Conservation (phyloP, 371 early-diverging fungal species). For the Mortierella sp. region DNA sequence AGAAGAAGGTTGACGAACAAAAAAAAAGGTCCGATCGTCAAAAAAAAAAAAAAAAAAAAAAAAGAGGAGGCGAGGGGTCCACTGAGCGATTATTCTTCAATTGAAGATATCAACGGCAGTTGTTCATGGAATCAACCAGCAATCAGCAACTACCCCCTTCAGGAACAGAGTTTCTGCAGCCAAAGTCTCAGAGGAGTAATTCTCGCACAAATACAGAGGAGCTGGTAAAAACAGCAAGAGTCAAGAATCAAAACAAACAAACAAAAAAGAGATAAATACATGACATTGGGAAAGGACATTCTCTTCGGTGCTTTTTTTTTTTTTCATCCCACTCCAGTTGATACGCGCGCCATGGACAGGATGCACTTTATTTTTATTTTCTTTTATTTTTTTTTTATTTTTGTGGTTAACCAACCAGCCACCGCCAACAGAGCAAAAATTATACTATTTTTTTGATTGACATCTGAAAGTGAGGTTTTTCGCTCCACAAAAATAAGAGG, state of each 20-base stretch:
- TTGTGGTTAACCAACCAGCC: slow-evolving; percentile 12
- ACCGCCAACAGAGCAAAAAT: slow-evolving; percentile 13
- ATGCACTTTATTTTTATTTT: background rate
- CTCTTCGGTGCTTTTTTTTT: no score
- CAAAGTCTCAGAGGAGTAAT: no score
- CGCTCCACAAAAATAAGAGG: background rate
- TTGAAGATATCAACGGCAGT: no score
- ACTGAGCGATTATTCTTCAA: background rate
- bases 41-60: background rate
- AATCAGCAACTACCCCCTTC: no score
- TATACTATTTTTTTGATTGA: slow-evolving; percentile 13
- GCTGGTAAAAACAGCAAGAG: no score
- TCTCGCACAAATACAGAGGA: no score
- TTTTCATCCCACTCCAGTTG: no score
- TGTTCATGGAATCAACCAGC: background rate
- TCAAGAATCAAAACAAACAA: no score
- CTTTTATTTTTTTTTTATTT: background rate
- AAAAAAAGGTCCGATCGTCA: background rate
- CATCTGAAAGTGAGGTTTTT: slow-evolving; percentile 12
- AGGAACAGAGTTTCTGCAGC: no score
- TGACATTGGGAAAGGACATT: no score
- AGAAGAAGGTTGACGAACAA: background rate
- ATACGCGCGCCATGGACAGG: background rate
- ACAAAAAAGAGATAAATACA: no score
- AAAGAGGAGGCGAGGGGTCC: background rate